These are phyloP conservation scores for Aquilaria malaccensis DNA, from an alignment of 345 rosid species.

Conservation along the genomic window DNA sequence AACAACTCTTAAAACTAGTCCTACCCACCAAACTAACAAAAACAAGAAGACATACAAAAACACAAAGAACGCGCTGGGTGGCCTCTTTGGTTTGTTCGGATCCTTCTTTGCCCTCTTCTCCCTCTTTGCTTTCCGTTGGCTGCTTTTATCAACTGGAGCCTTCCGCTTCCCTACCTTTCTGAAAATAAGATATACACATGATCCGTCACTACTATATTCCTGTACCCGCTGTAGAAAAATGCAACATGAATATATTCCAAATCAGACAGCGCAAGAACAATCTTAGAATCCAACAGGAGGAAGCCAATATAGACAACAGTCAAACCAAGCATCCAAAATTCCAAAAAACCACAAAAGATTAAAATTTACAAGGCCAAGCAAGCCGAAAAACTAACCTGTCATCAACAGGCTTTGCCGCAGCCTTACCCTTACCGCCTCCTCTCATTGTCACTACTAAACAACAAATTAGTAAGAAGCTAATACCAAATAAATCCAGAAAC, in stretches of 20 bases:
- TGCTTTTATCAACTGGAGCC: slow-evolving; percentile 36
- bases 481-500: no score
- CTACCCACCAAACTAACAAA: no score
- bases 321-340: neutral
- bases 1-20: neutral
- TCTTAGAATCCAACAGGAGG: no score
- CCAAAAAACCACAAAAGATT: neutral
- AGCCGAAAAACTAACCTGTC: slow-evolving; percentile 25
- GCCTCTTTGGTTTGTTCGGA: slow-evolving; percentile 71
- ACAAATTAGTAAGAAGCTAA: no score
- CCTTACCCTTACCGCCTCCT: slow-evolving; percentile 5
- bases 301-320: no score
- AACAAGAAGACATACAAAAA: slow-evolving; percentile 38
- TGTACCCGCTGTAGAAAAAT: neutral
- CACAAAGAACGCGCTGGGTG: slow-evolving; percentile 72
- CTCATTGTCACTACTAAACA: no score
- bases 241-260: neutral
- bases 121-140: slow-evolving; percentile 26
- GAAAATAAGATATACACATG: slow-evolving; percentile 5
- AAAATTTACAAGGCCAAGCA: neutral
- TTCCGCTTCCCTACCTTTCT: slow-evolving; percentile 56
- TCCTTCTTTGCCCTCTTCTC: slow-evolving; percentile 44
- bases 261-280: neutral
- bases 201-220: neutral
- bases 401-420: slow-evolving; percentile 27